These are phyloP conservation scores for Mortierella sp. DNA, from an alignment of 371 early-diverging fungal genomes.

Conservation along the genomic window DNA sequence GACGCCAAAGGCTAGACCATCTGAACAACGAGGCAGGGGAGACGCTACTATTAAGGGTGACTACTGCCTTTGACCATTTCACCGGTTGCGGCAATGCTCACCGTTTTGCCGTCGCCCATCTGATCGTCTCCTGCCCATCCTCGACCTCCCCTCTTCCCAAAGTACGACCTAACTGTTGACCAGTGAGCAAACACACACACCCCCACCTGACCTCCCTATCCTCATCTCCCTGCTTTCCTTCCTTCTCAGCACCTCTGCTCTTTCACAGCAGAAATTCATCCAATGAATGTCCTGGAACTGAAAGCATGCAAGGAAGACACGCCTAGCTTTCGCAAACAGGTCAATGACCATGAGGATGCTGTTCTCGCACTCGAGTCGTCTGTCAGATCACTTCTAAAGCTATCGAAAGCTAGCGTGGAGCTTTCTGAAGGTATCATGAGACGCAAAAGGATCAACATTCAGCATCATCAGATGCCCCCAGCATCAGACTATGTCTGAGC, in stretches of 20 bases:
- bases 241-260: background rate
- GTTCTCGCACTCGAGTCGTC: conserved; percentile 64
- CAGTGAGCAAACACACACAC: background rate
- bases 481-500: too few relatives aligned
- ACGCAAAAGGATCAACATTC: too few relatives aligned
- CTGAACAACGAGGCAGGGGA: too few relatives aligned
- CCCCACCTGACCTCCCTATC: background rate
- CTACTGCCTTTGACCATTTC: too few relatives aligned
- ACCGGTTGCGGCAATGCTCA: too few relatives aligned
- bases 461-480: too few relatives aligned
- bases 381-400: conserved; percentile 61
- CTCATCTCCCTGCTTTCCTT: background rate
- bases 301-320: conserved; percentile 69
- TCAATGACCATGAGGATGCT: conserved; percentile 68
- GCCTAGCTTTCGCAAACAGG: conserved; percentile 66
- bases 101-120: too few relatives aligned
- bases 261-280: background rate
- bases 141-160: background rate
- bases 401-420: conserved; percentile 65
- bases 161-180: background rate
- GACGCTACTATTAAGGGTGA: too few relatives aligned
- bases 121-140: background rate
- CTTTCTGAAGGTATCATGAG: conserved; percentile 57
- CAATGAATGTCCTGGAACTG: conserved; percentile 60
- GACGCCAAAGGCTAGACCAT: too few relatives aligned